phyloP scores from a whole-genome alignment of 345 rosid genomes.

The Gossypium thurberi region DNA sequence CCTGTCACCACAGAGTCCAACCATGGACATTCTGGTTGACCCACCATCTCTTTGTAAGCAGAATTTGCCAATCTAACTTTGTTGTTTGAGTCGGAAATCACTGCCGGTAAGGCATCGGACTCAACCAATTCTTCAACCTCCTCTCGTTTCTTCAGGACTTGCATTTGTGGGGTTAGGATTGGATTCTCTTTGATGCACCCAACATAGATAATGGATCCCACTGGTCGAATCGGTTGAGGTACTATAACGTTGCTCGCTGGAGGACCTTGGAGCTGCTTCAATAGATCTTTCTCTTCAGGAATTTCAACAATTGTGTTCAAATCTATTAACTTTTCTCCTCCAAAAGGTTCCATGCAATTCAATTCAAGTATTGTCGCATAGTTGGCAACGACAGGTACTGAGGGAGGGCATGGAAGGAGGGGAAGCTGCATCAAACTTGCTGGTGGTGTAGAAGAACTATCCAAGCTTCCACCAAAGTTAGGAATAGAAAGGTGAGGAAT shows the following conservation, averaged over 20 bases:
- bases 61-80: constrained; percentile 82
- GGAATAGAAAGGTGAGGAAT: constrained; percentile 35
- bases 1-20: constrained; percentile 48
- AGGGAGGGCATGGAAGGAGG: constrained; percentile 55
- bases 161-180: constrained; percentile 10
- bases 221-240: constrained; percentile 72
- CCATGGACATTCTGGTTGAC: constrained; percentile 95
- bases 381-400: constrained; percentile 14
- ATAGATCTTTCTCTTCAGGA: constrained; percentile 53
- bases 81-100: constrained; percentile 71
- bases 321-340: constrained; percentile 38
- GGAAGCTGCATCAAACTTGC: constrained; percentile 65
- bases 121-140: constrained; percentile 84
- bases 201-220: constrained; percentile 66
- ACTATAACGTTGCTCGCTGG: constrained; percentile 34
- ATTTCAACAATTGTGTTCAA: constrained; percentile 44
- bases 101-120: constrained; percentile 55
- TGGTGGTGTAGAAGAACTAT: constrained; percentile 20
- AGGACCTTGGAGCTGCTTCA: constrained; percentile 56
- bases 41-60: constrained; percentile 88
- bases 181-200: constrained; percentile 43
- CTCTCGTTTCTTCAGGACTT: constrained; percentile 36
- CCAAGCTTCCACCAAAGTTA: constrained; percentile 23
- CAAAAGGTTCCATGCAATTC: constrained; percentile 31
- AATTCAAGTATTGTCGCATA: constrained; percentile 16